A percentile compares a stretch with the other conserved stretches of the same genome.
Conservation (phyloP, 495 filamentous ascomycete genomes). For the Tuber microsphaerosporum region DNA sequence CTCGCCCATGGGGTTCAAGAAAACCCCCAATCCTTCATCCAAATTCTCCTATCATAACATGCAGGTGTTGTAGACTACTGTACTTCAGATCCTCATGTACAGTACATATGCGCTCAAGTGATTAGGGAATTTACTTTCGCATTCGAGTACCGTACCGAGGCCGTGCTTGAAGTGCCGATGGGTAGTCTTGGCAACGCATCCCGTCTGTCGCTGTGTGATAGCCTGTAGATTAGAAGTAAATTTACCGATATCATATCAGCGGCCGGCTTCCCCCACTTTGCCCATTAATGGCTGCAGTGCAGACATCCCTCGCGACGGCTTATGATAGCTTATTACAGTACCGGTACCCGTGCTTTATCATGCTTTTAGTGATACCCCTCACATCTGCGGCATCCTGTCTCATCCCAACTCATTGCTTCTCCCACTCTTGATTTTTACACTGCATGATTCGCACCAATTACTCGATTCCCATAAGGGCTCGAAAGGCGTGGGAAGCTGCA, state of each 20-base stretch:
- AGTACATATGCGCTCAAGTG: slow-evolving; percentile 2
- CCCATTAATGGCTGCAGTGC: neutral
- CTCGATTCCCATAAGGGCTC: neutral
- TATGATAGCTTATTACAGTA: neutral
- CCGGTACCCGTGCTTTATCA: neutral
- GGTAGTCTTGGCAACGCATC: slow-evolving; percentile 1
- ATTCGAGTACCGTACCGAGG: neutral
- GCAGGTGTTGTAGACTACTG: neutral
- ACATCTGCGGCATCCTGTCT: neutral
- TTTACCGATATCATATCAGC: neutral
- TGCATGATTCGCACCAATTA: neutral
- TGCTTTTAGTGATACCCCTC: neutral
- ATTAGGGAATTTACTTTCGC: neutral
- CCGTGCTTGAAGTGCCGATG: neutral
- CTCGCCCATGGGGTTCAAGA: neutral
- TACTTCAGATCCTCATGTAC: neutral
- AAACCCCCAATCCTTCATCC: neutral
- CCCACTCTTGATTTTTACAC: neutral
- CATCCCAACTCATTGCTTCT: neutral
- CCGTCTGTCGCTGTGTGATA: neutral
- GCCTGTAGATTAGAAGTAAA: neutral
- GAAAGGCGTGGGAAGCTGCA: neutral
- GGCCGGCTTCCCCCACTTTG: neutral
- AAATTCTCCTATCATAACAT: neutral
- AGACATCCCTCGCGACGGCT: neutral